Base-by-base conservation (phyloP, 116 monocot species). In the Cymodocea nodosa region DNA sequence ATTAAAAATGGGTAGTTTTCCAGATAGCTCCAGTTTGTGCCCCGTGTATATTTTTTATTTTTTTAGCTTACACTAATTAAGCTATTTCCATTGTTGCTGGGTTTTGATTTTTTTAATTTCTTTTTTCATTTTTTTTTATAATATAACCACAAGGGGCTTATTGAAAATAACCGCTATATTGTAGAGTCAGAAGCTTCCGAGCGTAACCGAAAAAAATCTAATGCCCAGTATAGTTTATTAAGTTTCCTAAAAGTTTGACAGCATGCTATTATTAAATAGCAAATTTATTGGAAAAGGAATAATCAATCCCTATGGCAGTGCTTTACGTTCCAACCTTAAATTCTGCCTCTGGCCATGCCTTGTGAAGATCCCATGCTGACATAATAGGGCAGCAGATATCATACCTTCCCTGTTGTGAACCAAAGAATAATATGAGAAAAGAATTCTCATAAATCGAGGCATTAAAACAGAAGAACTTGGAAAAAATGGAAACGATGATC, bases 351-450 rank as follows among this genome's bases (percentile, higher is more conserved):
- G 98, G 92, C 98, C 98, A 99, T 61, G 83, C 89, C 74, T 89
- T 89, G 69, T 99, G 92, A 78, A 99, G 98, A 80, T 99, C 98
- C 98, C 98, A 99, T 24, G 98, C 98, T 23, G 98, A 92, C 86
- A 99, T 86, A 89, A 99, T 87, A 34, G 98, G 92, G 64, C 98
- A 99, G 68, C 92, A 92, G 62, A 86, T 73, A 83, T 99, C 92
- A 67, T 99, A 99, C 60, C 98, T 84, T 72, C 98, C 98, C 92
- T 99, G 83, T 87, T 87, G 79, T 37, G 39, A 36, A n/a, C 16
- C 17, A 61, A 61, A 12, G 8, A 44, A 44, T 9, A 4, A 61
- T 25, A 23, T 60, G 23, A 57, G 23, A 61, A 61, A 34, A 2
- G 12, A 34, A 30, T 35, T 22, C 13, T 57, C 19, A 14, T 23